Evolutionary conservation across 257 asterid species (phyloP), one percentile per base, ranked within the genome.

Genomic region (Cruciata laevipes): DNA sequence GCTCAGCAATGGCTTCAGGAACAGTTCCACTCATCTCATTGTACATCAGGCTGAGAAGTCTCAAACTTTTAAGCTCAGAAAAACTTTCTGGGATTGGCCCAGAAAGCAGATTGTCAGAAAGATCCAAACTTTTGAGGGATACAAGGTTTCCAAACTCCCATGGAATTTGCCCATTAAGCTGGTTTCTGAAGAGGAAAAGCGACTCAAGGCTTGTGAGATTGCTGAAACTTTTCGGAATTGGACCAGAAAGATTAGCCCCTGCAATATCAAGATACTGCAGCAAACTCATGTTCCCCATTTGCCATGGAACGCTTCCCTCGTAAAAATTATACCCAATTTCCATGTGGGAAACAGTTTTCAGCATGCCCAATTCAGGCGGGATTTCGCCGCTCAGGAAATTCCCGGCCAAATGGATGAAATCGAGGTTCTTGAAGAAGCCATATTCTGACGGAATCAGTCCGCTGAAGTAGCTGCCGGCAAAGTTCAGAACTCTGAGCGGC

Each of bases 381-480:
- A 94, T 68, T 23, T 63, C 49, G 5, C 97, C 99, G 67, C 74
- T 74, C 3, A 93, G 81, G 24, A 75, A 86, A 79, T 94, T 94
- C 9, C 97, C 99, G 0, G 96, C 99, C 73, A 94, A 71, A 68
- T 94, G 99, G 49, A 94, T 79, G 79, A 83, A 88, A 58, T 90
- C 89, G 31, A 91, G 80, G 7, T 73, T 76, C 77, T 67, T 79
- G 74, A 91, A 84, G 2, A 79, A 83, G 20, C 97, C 99, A 74
- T 83, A 94, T 14, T 84, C 95, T 9, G 87, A 65, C 30, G 99
- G 99, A 73, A 94, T 87, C 57, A 79, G 76, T 0, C 99, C 99
- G 66, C 84, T 83, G 84, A 94, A 94, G 73, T 88, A 94, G 77
- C 99, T 94, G 82, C 99, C 99, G 0, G 99, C 99, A 68, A 94